Evolutionary conservation across 2,329 filamentous ascomycete species (phyloP).

Genomic region (Endocalyx cinctus): DNA sequence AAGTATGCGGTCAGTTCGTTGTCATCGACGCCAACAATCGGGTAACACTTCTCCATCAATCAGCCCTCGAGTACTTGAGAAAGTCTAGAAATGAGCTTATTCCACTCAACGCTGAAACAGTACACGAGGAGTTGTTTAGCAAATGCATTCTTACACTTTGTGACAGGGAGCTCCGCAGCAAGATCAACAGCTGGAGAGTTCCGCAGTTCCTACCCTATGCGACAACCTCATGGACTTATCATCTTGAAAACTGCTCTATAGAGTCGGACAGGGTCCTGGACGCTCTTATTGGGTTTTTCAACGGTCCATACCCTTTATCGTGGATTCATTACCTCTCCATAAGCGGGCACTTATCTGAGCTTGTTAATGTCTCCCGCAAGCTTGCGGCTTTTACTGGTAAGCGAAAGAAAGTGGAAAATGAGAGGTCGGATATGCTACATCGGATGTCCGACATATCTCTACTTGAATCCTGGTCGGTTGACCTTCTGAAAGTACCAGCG

Average conservation of each 20-base stretch:
- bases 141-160: constrained; percentile 14
- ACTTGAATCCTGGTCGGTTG: constrained; percentile 17
- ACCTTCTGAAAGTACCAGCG: constrained; percentile 16
- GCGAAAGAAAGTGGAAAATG: constrained; percentile 7
- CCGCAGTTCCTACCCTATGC: constrained; percentile 14
- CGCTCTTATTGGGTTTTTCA: constrained; percentile 15
- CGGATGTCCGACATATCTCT: constrained; percentile 10
- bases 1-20: constrained; percentile 17
- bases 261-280: constrained; percentile 12
- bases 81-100: constrained; percentile 2
- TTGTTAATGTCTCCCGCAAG: constrained; percentile 8
- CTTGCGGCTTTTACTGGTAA: constrained; percentile 2
- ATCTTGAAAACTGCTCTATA: constrained; percentile 11
- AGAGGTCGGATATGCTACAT: constrained; percentile 8
- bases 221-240: constrained; percentile 15
- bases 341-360: constrained; percentile 8
- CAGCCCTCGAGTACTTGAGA: constrained; percentile 12
- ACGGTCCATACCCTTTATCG: constrained; percentile 10
- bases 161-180: constrained; percentile 12
- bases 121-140: constrained; percentile 11
- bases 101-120: constrained; percentile 5
- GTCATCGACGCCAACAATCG: constrained; percentile 8
- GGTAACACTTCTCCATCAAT: constrained; percentile 12
- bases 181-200: constrained; percentile 6
- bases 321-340: constrained; percentile 22